Evolutionary conservation across 2,329 filamentous ascomycete species (phyloP).

Genomic region (Talaromyces atroroseus): DNA sequence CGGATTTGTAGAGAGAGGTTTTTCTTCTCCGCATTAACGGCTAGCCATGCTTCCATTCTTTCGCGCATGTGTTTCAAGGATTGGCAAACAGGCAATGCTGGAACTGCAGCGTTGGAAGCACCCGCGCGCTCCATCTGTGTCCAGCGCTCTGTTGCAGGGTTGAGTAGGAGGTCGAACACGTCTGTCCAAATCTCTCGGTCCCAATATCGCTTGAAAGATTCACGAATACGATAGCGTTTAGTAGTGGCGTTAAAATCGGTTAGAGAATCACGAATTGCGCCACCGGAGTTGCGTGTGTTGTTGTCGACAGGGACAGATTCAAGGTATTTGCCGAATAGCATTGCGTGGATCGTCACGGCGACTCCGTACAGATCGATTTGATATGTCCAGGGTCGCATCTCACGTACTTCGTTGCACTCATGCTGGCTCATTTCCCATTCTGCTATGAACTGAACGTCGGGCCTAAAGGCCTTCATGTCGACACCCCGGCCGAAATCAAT

Average conservation of each 20-base stretch:
- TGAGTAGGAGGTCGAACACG: constrained; percentile 79
- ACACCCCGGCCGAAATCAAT: constrained; percentile 95
- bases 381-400: constrained; percentile 91
- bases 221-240: constrained; percentile 72
- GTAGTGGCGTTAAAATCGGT: constrained; percentile 16
- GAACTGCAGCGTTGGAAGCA: constrained; percentile 12
- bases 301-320: constrained; percentile 56
- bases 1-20: constrained; percentile 52
- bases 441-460: constrained; percentile 79
- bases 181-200: constrained; percentile 84
- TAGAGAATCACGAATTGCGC: constrained; percentile 15
- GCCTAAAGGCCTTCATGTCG: constrained; percentile 79
- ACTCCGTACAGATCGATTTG: constrained; percentile 95
- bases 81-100: constrained; percentile 65
- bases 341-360: constrained; percentile 77
- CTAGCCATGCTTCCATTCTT: constrained; percentile 79
- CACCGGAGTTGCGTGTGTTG: constrained; percentile 22
- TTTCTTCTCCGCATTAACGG: constrained; percentile 75
- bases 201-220: constrained; percentile 91
- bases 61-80: constrained; percentile 65
- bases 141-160: constrained; percentile 59
- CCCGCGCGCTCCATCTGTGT: constrained; percentile 52
- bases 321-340: constrained; percentile 94
- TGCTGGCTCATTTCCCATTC: constrained; percentile 87
- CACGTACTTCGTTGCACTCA: constrained; percentile 93